Base-by-base conservation (phyloP, 1,284 basidiomycete genomes). In the Xanthoconium separans region DNA sequence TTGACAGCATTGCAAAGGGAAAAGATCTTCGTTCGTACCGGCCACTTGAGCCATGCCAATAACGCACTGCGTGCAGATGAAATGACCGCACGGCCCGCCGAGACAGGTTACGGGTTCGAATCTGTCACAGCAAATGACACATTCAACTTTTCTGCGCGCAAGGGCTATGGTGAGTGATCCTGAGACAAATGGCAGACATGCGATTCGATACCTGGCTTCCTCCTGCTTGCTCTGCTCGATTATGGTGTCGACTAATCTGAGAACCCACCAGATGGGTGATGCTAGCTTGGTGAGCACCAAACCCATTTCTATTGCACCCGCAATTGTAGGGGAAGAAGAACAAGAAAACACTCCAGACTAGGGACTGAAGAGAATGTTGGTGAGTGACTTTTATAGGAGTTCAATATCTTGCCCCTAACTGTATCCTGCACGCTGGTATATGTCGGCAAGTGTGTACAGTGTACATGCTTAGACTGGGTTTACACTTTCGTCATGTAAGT, bases 1-100 rank as follows among this genome's bases (percentile, higher is more conserved):
- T 18, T 67, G 61, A 58, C 78, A 79, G 57, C 78, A 80, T 31
- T 70, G 69, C 42, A 77, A 68, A 0, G 78, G 78, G 46, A 73
- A 72, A 1, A 77, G 61, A 0, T 67, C 63, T 56, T 77, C 73
- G 51, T 76, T 73, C 18, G 62, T 65, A 15, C 61, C 70, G 1
- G 75, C 70, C 2, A 68, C 61, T 49, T 74, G 56, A 24, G 75
- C 72, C 57, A 79, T 73, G 11, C 65, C 52, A 12, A 67, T 54
- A 4, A 76, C 53, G 56, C 78, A 80, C 10, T 58, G 59, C 22
- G 36, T 50, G 53, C 76, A 74, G 49, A 77, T 76, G 50, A 61
- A 65, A 53, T 78, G 74, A 11, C 70, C 69, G 42, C 77, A 78
- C 2, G 65, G 68, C 3, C 67, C 71, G 10, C 61, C 58, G 30